Conservation (phyloP, 1,139 yeast species). For the Diutina pseudorugosa region DNA sequence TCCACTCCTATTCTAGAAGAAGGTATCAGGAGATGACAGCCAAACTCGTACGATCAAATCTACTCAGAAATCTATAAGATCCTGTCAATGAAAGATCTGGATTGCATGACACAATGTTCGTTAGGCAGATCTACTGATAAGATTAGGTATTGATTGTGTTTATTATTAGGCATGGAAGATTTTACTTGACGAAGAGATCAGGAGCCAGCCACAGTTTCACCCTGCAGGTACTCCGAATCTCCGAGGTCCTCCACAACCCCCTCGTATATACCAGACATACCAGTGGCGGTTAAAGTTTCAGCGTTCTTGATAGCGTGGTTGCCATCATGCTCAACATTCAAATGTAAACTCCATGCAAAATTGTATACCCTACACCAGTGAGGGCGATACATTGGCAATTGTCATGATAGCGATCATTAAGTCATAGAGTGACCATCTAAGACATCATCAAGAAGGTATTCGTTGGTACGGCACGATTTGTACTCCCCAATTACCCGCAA, state of each 20-base stretch:
- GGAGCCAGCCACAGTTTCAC: neutral
- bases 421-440: conserved; percentile 7
- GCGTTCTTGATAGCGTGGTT: neutral
- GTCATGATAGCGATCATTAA: neutral
- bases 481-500: conserved; percentile 65
- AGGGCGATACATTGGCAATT: neutral
- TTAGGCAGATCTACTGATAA: neutral
- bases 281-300: neutral
- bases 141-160: neutral
- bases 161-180: neutral
- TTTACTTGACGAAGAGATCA: neutral
- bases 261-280: neutral
- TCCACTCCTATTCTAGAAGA: too few species aligned
- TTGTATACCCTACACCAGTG: neutral
- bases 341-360: neutral
- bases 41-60: too few species aligned
- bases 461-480: conserved; percentile 40
- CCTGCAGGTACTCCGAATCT: neutral
- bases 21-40: too few species aligned
- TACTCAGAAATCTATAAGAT: too few species aligned
- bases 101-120: neutral
- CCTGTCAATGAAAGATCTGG: too few species aligned
- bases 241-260: neutral
- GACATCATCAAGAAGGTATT: conserved; percentile 35
- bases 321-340: neutral